These are phyloP conservation scores for Globisporangium spinosum DNA, from an alignment of 352 stramenopile genomes.

Conservation along the genomic window DNA sequence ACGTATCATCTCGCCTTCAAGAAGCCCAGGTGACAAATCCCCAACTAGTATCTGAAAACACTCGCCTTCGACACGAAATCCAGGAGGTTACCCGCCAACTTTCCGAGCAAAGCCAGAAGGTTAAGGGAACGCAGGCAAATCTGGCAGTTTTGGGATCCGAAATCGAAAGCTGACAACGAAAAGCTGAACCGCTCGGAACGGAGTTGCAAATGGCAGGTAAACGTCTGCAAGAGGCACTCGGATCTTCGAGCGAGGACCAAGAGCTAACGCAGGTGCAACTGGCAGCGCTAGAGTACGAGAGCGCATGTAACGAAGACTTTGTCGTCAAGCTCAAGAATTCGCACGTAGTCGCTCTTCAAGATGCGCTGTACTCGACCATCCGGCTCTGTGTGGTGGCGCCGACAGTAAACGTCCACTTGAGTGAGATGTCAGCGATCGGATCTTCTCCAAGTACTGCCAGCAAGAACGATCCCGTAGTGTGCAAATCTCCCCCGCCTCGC, in stretches of 20 bases:
- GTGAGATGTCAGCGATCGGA: constrained; percentile 16
- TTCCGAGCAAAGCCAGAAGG: not conserved
- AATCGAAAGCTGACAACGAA: not conserved
- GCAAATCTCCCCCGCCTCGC: constrained; percentile 25
- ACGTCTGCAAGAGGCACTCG: not conserved
- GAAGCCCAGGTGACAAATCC: not conserved
- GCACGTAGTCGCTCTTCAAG: constrained; percentile 31
- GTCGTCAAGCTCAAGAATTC: constrained; percentile 27
- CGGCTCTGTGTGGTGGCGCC: constrained; percentile 78
- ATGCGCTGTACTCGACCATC: constrained; percentile 42
- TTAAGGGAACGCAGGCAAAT: not conserved
- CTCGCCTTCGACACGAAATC: constrained; percentile 19
- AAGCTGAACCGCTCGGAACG: not conserved
- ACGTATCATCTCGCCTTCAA: not conserved
- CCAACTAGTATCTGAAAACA: not conserved
- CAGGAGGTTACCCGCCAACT: not conserved
- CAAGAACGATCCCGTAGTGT: constrained; percentile 20
- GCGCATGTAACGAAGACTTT: constrained; percentile 11
- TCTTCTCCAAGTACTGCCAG: constrained; percentile 11
- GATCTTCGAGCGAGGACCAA: not conserved
- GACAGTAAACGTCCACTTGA: constrained; percentile 78
- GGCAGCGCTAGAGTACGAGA: not conserved
- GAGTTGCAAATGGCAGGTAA: not conserved
- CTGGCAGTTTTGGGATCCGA: not conserved
- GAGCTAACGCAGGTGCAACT: not conserved